Evolutionary conservation across 139 green algal genomes (phyloP), one percentile per base, ranked within the genome.

Genomic region (Desmodesmus armatus): DNA sequence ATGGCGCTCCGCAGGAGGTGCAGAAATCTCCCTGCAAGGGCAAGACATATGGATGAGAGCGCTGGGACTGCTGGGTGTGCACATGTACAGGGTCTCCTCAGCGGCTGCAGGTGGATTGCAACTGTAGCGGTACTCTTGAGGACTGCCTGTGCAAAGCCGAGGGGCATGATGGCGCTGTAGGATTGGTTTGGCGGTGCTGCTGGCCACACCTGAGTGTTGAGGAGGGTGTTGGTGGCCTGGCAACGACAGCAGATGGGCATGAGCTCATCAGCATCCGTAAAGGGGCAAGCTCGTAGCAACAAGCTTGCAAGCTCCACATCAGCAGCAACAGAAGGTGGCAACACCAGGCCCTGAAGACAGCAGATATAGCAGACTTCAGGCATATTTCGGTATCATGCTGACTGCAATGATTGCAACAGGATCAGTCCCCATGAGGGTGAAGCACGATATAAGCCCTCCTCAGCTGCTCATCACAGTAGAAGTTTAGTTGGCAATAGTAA

Each of bases 181-280:
- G n/a, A n/a, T n/a, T n/a, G n/a, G n/a, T n/a, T n/a, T n/a, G n/a
- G n/a, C n/a, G n/a, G n/a, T 37, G 41, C 31, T 29, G n/a, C 72
- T n/a, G 0, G 1, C 13, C 85, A 58, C 51, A 92, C 91, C 89
- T 95, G 91, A 35, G 86, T 87, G 86, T 91, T 92, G 23, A 95
- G 80, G 72, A 96, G 85, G 0, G 92, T 83, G 87, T 96, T 96
- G 60, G 85, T 89, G 31, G 93, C 89, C 55, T 88, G 87, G 85
- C 94, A 97, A 65, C 94, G 88, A 84, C 91, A 96, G 89, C 94
- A 97, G 27, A 96, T 87, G 0, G 94, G 93, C 84, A 94, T 86
- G 84, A 97, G 80, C 39, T 93, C 91, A 85, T 96, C 93, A 43
- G 81, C 73, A 73, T 97, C 93, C 2, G 78, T 88, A 80, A 95